Conservation (phyloP, 1,284 basidiomycete genomes). For the Afroboletus lepidellus region DNA sequence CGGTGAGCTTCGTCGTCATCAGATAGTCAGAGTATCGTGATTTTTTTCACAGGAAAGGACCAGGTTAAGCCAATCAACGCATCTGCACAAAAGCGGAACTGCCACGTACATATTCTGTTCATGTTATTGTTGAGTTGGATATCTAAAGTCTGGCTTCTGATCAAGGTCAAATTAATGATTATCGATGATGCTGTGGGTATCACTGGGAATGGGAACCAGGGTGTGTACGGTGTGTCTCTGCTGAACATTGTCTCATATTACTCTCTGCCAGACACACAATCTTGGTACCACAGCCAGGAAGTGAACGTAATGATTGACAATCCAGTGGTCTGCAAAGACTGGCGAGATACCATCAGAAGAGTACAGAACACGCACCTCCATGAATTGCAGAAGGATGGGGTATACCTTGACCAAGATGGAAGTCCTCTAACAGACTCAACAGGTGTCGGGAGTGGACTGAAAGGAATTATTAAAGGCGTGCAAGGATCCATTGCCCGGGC, state of each 20-base stretch:
- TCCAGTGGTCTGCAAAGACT: constrained; percentile 56
- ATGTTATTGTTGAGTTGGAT: neutral
- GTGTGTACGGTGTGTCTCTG: constrained; percentile 14
- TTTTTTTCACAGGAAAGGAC: constrained; percentile 52
- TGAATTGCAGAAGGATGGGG: constrained; percentile 60
- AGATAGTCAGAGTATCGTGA: neutral
- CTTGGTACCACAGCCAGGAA: constrained; percentile 80
- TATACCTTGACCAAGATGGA: constrained; percentile 63
- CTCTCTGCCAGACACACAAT: constrained; percentile 53
- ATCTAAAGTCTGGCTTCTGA: neutral
- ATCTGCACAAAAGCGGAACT: constrained; percentile 72
- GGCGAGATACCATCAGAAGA: constrained; percentile 59
- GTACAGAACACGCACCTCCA: constrained; percentile 75
- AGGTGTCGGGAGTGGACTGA: constrained; percentile 32
- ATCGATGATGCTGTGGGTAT: constrained; percentile 73
- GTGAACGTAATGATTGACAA: constrained; percentile 77
- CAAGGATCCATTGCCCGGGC: constrained; percentile 36
- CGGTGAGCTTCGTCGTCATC: constrained; percentile 22
- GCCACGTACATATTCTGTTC: constrained; percentile 44
- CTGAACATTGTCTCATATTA: neutral
- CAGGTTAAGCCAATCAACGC: constrained; percentile 73
- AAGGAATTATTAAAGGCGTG: constrained; percentile 32
- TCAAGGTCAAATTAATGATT: constrained; percentile 67
- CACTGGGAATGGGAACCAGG: constrained; percentile 66
- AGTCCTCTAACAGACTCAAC: constrained; percentile 37